Conservation (phyloP, 2,329 filamentous ascomycete species). For the Aspergillus sp. region DNA sequence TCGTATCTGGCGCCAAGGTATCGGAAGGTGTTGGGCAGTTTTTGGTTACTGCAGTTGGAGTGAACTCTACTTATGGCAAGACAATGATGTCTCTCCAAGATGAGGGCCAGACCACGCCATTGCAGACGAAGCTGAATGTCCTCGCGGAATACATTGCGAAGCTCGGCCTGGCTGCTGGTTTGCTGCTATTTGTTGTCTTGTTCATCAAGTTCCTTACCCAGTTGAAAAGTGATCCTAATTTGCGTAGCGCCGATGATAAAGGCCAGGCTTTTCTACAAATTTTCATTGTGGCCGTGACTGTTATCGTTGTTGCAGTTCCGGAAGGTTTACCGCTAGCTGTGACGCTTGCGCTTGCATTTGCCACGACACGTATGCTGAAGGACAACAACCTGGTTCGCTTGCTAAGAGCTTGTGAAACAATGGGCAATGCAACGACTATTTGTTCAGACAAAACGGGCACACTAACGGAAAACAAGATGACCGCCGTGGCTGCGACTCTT, state of each 20-base stretch:
- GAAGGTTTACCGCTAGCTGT: conserved; percentile 63
- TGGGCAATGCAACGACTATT: conserved; percentile 64
- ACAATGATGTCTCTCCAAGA: conserved; percentile 76
- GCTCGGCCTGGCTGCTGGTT: conserved; percentile 67
- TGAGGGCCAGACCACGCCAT: conserved; percentile 72
- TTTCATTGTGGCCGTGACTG: conserved; percentile 59
- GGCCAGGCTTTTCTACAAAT: conserved; percentile 60
- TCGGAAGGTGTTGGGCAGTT: conserved; percentile 74
- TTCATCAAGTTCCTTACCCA: conserved; percentile 74
- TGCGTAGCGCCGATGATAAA: conserved; percentile 49
- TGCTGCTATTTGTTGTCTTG: conserved; percentile 74
- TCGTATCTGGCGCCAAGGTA: conserved; percentile 75
- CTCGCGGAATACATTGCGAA: conserved; percentile 80
- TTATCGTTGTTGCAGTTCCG: conserved; percentile 61
- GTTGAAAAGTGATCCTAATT: conserved; percentile 47
- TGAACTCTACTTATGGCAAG: conserved; percentile 73
- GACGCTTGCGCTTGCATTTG: conserved; percentile 62
- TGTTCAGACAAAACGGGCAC: conserved; percentile 69
- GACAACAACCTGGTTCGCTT: conserved; percentile 63
- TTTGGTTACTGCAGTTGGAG: conserved; percentile 71
- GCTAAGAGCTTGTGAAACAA: conserved; percentile 61
- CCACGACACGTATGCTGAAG: conserved; percentile 62
- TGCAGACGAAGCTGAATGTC: conserved; percentile 75
- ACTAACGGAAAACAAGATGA: conserved; percentile 65
- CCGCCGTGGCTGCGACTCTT: conserved; percentile 57